These are phyloP conservation scores for Calendula officinalis DNA, from an alignment of 129 eudicot genomes.

Conservation along the genomic window DNA sequence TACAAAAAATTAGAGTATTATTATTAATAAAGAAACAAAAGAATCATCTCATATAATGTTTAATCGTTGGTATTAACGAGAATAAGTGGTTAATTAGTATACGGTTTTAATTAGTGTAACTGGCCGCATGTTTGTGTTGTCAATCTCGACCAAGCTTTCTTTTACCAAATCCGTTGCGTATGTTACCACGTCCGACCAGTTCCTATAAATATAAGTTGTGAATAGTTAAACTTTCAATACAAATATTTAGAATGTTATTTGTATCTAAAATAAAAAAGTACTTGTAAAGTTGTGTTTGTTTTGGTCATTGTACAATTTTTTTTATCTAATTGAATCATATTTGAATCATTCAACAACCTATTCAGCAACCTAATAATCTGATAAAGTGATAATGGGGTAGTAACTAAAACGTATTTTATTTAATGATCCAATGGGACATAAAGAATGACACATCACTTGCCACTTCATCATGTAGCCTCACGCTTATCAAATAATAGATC, in stretches of 20 bases:
- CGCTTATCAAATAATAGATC: too few relatives aligned
- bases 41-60: constrained; percentile 1
- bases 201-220: constrained; percentile 28
- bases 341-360: too few relatives aligned
- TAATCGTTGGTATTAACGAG: neutral
- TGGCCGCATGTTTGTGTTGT: constrained; percentile 24
- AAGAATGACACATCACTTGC: too few relatives aligned
- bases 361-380: too few relatives aligned
- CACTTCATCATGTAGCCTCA: too few relatives aligned
- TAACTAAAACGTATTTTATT: too few relatives aligned
- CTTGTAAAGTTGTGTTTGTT: too few relatives aligned
- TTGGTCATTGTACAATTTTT: too few relatives aligned
- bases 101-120: constrained; percentile 2
- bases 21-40: constrained; percentile 5
- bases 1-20: constrained; percentile 1
- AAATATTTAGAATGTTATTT: neutral
- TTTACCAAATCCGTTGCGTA: constrained; percentile 53
- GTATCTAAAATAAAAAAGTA: too few relatives aligned
- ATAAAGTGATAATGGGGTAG: too few relatives aligned
- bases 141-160: constrained; percentile 54
- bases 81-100: neutral
- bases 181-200: constrained; percentile 68
- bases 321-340: too few relatives aligned
- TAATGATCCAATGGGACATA: too few relatives aligned
- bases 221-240: neutral